Base-by-base conservation (phyloP, 352 stramenopile genomes). In the Thraustochytrium striatum region DNA sequence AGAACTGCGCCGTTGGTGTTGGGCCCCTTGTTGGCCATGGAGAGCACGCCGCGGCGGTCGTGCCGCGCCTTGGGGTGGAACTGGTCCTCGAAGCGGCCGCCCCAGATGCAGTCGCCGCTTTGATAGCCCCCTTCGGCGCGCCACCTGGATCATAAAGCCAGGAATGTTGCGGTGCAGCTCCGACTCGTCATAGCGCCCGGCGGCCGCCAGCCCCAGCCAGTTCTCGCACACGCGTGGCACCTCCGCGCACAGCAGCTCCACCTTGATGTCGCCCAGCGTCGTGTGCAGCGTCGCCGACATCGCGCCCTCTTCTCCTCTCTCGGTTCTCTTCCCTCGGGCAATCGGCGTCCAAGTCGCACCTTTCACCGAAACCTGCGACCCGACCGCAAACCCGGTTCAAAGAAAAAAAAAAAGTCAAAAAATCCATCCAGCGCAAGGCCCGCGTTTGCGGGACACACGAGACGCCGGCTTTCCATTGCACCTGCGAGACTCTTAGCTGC, bases 111-210 rank as follows among this genome's bases (percentile, higher is more conserved):
- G 87, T 99, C 95, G 35, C 97, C 97, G 58, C 96, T 96, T 0
- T 95, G 99, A 50, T 96, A 96, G 85, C 98, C 94, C 36, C 96
- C 28, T 79, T 2, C 80, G 81, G 43, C 85, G 52, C 1, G 90
- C 91, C 0, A 87, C 92, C 88, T 99, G 95, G 50, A 98, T 86
- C 94, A 98, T 98, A 82, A 99, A 99, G 61, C 95, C 95, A 83
- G 97, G 97, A 84, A 99, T 99, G 72, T 98, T 92, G 62, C 96
- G 92, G 86, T 99, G 96, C 83, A 99, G 98, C 61, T 98, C 92
- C 3, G 98, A 85, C 81, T 97, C 95, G 85, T 99, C 95, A 83
- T 99, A 99, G 87, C 99, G 99, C 2, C 95, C 94, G 44, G 93
- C 94, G 79, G 92, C 88, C 5, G 93, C 90, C 81, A 99, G 95